These are phyloP conservation scores for Plantago elongata DNA, from an alignment of 257 asterid species.

Conservation along the genomic window DNA sequence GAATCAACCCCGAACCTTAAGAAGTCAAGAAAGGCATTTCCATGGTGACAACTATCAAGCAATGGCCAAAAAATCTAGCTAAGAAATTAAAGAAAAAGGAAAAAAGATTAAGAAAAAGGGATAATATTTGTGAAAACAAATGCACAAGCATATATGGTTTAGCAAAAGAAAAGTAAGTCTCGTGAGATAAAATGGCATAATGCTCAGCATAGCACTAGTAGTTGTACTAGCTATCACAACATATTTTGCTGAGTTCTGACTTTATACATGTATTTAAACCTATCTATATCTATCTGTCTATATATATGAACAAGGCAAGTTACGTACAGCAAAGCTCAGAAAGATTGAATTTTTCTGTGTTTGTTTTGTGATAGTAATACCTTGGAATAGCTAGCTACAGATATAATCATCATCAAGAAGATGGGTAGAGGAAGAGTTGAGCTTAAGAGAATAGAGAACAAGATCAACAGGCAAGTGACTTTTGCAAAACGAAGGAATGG, in stretches of 20 bases:
- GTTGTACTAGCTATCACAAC: constrained; percentile 1
- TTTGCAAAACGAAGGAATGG: constrained; percentile 95
- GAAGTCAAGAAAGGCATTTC: too few relatives aligned
- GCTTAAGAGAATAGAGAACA: constrained; percentile 93
- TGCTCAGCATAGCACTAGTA: constrained; percentile 12
- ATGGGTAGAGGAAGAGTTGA: constrained; percentile 92
- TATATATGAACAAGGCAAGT: constrained; percentile 24
- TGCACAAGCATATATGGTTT: constrained; percentile 4
- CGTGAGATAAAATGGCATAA: neutral
- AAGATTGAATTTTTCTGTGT: constrained; percentile 20
- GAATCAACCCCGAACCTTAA: too few relatives aligned
- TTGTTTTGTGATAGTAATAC: neutral
- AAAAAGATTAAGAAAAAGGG: constrained; percentile 4
- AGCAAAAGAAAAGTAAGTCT: neutral
- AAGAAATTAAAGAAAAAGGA: neutral
- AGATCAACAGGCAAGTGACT: constrained; percentile 95
- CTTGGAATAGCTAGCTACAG: constrained; percentile 5
- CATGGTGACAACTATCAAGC: too few relatives aligned
- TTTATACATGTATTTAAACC: constrained; percentile 18
- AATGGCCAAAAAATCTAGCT: constrained; percentile 6
- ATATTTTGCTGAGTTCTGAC: constrained; percentile 18
- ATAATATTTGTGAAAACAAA: neutral
- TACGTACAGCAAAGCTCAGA: constrained; percentile 20
- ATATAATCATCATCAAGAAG: constrained; percentile 7
- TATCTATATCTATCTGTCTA: constrained; percentile 9